Conservation (phyloP, 768 basidiomycete species). For the Naganishia onofrii region DNA sequence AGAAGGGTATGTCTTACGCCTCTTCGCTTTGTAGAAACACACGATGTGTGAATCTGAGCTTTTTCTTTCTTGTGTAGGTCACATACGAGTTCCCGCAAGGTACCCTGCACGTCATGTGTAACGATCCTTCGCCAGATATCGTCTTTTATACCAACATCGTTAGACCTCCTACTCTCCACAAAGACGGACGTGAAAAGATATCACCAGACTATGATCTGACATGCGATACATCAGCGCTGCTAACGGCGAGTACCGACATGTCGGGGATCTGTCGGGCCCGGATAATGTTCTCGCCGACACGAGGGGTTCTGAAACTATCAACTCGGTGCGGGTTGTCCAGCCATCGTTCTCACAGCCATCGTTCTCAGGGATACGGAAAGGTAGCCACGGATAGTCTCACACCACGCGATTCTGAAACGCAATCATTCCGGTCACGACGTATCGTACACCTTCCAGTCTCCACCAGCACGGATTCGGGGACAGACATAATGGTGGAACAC, state of each 20-base stretch:
- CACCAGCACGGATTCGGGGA: neutral
- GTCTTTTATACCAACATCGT: slow-evolving; percentile 18
- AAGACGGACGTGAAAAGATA: neutral
- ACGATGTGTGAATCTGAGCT: neutral
- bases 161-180: neutral
- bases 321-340: neutral
- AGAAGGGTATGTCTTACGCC: neutral
- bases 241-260: neutral
- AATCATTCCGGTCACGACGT: slow-evolving; percentile 15
- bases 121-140: slow-evolving; percentile 24
- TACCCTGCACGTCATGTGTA: slow-evolving; percentile 18
- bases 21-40: too few relatives aligned
- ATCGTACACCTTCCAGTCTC: neutral
- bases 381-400: too few relatives aligned
- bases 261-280: neutral
- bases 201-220: neutral
- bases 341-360: too few relatives aligned
- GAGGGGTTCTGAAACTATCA: neutral
- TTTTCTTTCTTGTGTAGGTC: neutral
- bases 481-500: neutral
- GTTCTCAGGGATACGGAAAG: neutral
- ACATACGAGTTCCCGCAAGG: slow-evolving; percentile 18
- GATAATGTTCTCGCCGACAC: neutral
- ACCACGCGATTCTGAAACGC: too few relatives aligned
- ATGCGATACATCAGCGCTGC: slow-evolving; percentile 3